Percentiles rank a stretch among this genome's conserved stretches.
Evolutionary conservation across 139 green algal genomes (phyloP).

Genomic region (Auxenochlorella pyrenoidosa): DNA sequence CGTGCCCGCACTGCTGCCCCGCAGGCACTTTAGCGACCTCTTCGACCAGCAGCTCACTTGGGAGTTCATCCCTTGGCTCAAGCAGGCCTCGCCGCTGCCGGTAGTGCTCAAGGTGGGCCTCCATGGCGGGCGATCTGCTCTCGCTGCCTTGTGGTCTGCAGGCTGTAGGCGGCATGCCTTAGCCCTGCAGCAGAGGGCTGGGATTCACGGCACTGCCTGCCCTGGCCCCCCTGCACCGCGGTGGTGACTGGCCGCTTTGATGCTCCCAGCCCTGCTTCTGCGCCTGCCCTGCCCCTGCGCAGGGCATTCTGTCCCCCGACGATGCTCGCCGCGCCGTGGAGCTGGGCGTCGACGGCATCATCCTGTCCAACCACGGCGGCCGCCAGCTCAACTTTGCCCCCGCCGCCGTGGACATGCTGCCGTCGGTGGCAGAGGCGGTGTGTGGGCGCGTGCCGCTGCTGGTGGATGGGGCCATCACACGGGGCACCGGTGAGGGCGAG

Average conservation of each 20-base stretch:
- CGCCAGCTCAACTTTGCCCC: conserved; percentile 91
- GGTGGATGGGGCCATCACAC: conserved; percentile 85
- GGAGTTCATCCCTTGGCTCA: conserved; percentile 83
- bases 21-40: conserved; percentile 46
- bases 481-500: conserved; percentile 77
- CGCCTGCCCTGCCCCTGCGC: not conserved
- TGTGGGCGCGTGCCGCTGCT: conserved; percentile 79
- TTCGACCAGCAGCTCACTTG: conserved; percentile 76
- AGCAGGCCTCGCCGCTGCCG: conserved; percentile 75
- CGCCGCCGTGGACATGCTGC: conserved; percentile 80
- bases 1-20: not conserved
- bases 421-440: conserved; percentile 74
- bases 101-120: conserved; percentile 84
- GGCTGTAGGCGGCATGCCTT: not conserved
- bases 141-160: not conserved
- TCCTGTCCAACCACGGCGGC: conserved; percentile 86
- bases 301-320: conserved; percentile 82
- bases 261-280: too few species aligned
- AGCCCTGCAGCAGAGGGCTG: not conserved
- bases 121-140: not conserved
- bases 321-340: conserved; percentile 81
- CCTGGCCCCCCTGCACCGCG: too few species aligned
- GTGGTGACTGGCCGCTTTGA: too few species aligned
- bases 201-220: too few species aligned
- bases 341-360: conserved; percentile 82